Base-by-base conservation (phyloP, 768 basidiomycete genomes). In the Psilocybe cubensis region DNA sequence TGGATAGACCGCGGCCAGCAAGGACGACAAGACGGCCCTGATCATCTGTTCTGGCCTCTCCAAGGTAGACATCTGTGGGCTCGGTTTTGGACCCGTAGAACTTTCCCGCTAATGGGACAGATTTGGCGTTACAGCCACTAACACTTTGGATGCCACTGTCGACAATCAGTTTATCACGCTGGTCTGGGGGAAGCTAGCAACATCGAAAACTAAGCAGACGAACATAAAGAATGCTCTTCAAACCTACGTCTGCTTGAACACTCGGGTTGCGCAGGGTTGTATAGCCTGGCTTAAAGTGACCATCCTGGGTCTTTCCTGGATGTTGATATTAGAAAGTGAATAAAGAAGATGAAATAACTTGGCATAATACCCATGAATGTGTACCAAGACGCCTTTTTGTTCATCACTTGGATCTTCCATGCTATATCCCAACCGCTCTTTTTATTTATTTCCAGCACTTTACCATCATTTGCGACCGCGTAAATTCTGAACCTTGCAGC, bases 361-460 rank as follows among this genome's bases (percentile, higher is more conserved):
- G 3, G 7, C 52, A 45, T 54, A 63, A 45, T 54, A 63, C 62
- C 62, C 58, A 57, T 63, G 14, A 60, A 63, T 7, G 56, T 45
- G 43, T 52, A 59, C 62, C 62, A 63, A 9, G 72, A 48, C 6
- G 65, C 59, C 49, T 75, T 76, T 52, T 64, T 67, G 55, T 76
- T 76, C 6, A 70, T 71, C n/a, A 74, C 67, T 31, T 73, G 63
- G 27, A 74, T 62, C 2, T 46, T 68, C 74, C 74, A 75, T 1
- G 41, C 44, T 11, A 74, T 49, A 2, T 56, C 44, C 47, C 58
- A 74, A 12, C 60, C 56, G 7, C 21, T 54, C 33, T 54, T 45
- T 10, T 53, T 52, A 44, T 67, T 72, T 54, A 72, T 54, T 58
- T 74, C 74, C 12, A 74, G 65, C 20, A 66, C 58, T 17, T 58